Evolutionary conservation across 352 stramenopile species (phyloP), one percentile per base, ranked within the genome.

Genomic region (Albugo candida): DNA sequence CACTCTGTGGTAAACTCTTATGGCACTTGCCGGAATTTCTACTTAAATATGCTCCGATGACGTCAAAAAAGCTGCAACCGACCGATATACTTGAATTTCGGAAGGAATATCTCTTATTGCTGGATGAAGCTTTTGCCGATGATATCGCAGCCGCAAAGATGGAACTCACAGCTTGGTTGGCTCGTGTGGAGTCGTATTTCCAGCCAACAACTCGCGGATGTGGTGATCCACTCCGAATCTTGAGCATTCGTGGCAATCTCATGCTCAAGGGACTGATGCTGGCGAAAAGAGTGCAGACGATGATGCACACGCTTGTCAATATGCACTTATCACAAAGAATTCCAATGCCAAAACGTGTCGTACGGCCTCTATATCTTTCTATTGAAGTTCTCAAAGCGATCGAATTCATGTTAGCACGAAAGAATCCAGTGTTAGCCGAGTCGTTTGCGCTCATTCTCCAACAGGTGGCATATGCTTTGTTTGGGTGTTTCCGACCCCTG

Each of bases 231-330:
- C 66, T 70, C n/a, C 64, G 70, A n/a, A 84, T 76, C 0, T 48
- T 92, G 10, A 84, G 74, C 46, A 74, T 91, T 50, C 74, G 75
- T 38, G 80, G 77, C 27, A 91, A 88, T 45, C 41, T 93, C n/a
- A 91, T 96, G n/a, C 60, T 95, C 27, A 92, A 91, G 49, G 83
- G 85, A 2, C 56, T 95, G 18, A 91, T 94, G 42, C 62, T 96
- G 44, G 81, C 81, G 0, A 81, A 92, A 52, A 67, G 73, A 47
- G 80, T 93, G 19, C 81, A 92, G 20, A 91, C 79, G 1, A 86
- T 92, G 75, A 88, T 92, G 74, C 75, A 91, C 48, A 87, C 77
- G 3, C 61, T 93, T 21, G 69, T 93, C 21, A 87, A 87, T 43
- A 41, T 93, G 21, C 85, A 96, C 53, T 62, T 91, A n/a, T 78